Conservation (phyloP, 768 basidiomycete genomes). For the Nidularia pulvinata region DNA sequence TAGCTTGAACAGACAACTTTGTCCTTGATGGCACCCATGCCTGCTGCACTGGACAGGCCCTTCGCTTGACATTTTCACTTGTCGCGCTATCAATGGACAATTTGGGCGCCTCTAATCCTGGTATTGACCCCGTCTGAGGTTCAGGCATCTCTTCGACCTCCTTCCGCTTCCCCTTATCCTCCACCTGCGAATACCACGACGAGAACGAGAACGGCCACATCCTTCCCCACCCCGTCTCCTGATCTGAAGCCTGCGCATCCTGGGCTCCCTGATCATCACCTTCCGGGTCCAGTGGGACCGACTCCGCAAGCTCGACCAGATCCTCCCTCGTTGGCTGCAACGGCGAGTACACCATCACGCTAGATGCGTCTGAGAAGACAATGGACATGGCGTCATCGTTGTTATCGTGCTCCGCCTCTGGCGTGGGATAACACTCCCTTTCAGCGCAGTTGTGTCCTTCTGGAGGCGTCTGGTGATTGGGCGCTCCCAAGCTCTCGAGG, state of each 20-base stretch:
- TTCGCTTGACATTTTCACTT: neutral
- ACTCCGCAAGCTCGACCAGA: constrained; percentile 66
- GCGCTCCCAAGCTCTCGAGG: constrained; percentile 25
- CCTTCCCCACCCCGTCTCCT: neutral
- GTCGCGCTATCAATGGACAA: neutral
- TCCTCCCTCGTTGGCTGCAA: constrained; percentile 58
- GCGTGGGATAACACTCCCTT: too few relatives aligned
- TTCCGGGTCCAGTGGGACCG: constrained; percentile 17
- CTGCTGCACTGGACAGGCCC: constrained; percentile 1
- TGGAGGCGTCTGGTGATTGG: constrained; percentile 5
- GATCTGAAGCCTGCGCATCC: neutral
- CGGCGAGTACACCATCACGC: constrained; percentile 73
- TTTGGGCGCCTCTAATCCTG: neutral
- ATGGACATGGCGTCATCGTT: too few relatives aligned
- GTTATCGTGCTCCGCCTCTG: too few relatives aligned
- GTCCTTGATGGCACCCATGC: constrained; percentile 75
- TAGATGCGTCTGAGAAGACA: constrained; percentile 30
- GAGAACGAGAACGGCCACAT: neutral
- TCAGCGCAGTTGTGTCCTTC: too few relatives aligned
- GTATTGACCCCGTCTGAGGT: neutral
- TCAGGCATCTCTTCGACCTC: too few relatives aligned
- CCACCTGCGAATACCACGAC: neutral
- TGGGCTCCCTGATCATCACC: constrained; percentile 5
- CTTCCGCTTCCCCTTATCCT: too few relatives aligned
- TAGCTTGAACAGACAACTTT: constrained; percentile 72